Percentiles rank a stretch among this genome's conserved stretches.
phyloP scores from a whole-genome alignment of 768 basidiomycete species.

The Naganishia randhawae region DNA sequence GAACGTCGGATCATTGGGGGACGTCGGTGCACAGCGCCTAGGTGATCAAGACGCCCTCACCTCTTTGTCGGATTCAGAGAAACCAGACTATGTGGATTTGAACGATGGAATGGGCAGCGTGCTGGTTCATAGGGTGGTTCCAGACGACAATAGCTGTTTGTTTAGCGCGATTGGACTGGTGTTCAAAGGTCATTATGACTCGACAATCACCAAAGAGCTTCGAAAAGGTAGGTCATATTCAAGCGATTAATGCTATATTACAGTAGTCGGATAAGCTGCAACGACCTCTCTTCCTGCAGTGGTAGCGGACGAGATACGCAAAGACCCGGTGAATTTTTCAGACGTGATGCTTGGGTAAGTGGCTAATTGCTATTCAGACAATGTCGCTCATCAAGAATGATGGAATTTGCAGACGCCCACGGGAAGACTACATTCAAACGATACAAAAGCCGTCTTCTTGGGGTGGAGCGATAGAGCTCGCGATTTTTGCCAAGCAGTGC shows the following conservation, averaged over 20 bases:
- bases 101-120: slow-evolving; percentile 41
- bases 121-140: slow-evolving; percentile 63
- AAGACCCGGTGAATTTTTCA: slow-evolving; percentile 67
- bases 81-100: slow-evolving; percentile 26
- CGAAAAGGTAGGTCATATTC: slow-evolving; percentile 65
- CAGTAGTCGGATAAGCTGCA: too few relatives aligned
- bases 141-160: slow-evolving; percentile 96
- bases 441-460: slow-evolving; percentile 77
- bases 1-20: background rate
- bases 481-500: slow-evolving; percentile 70
- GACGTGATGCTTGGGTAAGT: slow-evolving; percentile 81
- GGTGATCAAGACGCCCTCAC: background rate
- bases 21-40: background rate
- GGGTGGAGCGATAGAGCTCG: slow-evolving; percentile 89
- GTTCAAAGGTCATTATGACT: slow-evolving; percentile 75
- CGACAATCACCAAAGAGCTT: slow-evolving; percentile 59
- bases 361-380: background rate
- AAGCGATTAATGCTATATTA: background rate
- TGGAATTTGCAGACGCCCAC: slow-evolving; percentile 55
- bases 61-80: background rate
- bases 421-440: slow-evolving; percentile 71
- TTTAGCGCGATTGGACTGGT: slow-evolving; percentile 82
- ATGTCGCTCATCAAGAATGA: background rate
- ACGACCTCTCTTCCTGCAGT: slow-evolving; percentile 58
- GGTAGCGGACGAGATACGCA: slow-evolving; percentile 74